Percentiles rank a stretch among this genome's conserved stretches.
Evolutionary conservation across 2,329 filamentous ascomycete genomes (phyloP).

Genomic region (Periconia sp.): DNA sequence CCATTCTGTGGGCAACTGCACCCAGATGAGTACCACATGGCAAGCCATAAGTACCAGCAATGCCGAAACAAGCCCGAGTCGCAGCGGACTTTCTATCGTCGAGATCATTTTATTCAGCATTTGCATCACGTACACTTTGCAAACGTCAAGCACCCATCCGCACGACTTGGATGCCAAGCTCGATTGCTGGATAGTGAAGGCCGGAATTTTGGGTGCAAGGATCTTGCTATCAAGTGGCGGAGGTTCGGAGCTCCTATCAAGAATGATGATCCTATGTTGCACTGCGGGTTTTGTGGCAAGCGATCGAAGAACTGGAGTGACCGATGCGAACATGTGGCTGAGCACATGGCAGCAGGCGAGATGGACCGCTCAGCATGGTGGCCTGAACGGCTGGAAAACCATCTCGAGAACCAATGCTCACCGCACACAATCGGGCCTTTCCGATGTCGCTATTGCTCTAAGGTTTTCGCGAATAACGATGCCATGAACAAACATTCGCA

Average conservation of each 20-base stretch:
- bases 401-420: slow-evolving; percentile 38
- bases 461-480: slow-evolving; percentile 36
- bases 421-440: slow-evolving; percentile 37
- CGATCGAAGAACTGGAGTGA: slow-evolving; percentile 38
- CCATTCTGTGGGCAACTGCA: slow-evolving; percentile 39
- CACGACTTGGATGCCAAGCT: slow-evolving; percentile 38
- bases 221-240: slow-evolving; percentile 42
- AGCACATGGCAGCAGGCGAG: slow-evolving; percentile 38
- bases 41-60: slow-evolving; percentile 42
- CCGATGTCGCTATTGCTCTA: slow-evolving; percentile 42
- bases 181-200: slow-evolving; percentile 35
- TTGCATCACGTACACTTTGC: slow-evolving; percentile 44
- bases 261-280: slow-evolving; percentile 42
- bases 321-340: slow-evolving; percentile 40
- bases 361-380: slow-evolving; percentile 40
- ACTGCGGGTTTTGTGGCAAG: slow-evolving; percentile 44
- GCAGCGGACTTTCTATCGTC: slow-evolving; percentile 44
- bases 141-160: slow-evolving; percentile 41
- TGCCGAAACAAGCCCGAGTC: slow-evolving; percentile 41
- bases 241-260: slow-evolving; percentile 43
- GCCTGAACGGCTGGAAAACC: slow-evolving; percentile 38
- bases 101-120: slow-evolving; percentile 44
- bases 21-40: slow-evolving; percentile 43
- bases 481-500: slow-evolving; percentile 41
- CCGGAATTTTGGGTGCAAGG: slow-evolving; percentile 43